Evolutionary conservation across 495 filamentous ascomycete species (phyloP).

Genomic region (Lepidopterella palustris): DNA sequence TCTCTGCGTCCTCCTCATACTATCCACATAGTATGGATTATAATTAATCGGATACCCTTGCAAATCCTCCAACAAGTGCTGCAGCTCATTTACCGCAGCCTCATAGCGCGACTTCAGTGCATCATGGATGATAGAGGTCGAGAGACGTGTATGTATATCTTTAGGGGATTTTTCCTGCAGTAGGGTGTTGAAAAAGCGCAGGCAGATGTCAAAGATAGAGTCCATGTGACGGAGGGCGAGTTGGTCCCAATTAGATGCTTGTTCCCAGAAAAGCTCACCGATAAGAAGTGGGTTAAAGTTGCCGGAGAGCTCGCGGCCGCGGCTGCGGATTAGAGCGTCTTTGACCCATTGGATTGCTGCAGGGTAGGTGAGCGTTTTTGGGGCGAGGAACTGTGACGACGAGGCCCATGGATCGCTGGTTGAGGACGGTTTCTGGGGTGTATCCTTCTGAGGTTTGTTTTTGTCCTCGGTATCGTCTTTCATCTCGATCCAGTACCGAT

Average conservation of each 20-base stretch:
- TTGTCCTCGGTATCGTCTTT: not conserved
- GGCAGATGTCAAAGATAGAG: slow-evolving; percentile 19
- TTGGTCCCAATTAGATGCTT: slow-evolving; percentile 23
- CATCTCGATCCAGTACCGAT: not conserved
- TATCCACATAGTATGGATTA: slow-evolving; percentile 36
- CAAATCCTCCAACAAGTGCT: not conserved
- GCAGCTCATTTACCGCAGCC: slow-evolving; percentile 23
- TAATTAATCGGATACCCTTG: slow-evolving; percentile 39
- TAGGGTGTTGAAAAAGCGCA: not conserved
- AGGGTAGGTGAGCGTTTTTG: not conserved
- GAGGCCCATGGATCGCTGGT: not conserved
- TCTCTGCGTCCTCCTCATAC: slow-evolving; percentile 28
- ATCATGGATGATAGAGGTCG: slow-evolving; percentile 28
- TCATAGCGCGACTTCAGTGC: slow-evolving; percentile 28
- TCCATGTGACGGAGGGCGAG: slow-evolving; percentile 28
- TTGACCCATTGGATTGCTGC: slow-evolving; percentile 3
- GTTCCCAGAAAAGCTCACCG: slow-evolving; percentile 39
- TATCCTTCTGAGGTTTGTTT: too few species aligned
- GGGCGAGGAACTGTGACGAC: not conserved
- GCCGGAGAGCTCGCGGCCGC: slow-evolving; percentile 44
- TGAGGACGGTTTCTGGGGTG: too few species aligned
- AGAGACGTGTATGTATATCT: slow-evolving; percentile 31
- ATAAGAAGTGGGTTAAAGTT: slow-evolving; percentile 43
- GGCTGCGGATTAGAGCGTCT: slow-evolving; percentile 14
- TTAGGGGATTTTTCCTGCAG: slow-evolving; percentile 8